Evolutionary conservation across 768 basidiomycete species (phyloP), one percentile per base, ranked within the genome.

Genomic region (Amanita polypyramis): DNA sequence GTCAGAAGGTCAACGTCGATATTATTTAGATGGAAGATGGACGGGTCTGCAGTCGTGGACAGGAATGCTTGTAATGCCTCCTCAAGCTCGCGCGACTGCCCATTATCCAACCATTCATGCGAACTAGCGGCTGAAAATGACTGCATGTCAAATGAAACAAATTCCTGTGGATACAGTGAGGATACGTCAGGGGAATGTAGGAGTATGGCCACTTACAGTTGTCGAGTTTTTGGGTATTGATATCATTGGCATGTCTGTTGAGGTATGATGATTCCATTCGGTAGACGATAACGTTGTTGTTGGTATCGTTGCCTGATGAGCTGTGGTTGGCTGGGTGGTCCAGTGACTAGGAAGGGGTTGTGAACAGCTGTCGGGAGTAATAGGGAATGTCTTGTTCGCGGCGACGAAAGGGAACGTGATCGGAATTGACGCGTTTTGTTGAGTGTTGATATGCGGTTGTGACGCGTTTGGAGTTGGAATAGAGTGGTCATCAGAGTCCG

Each of bases 21-120:
- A 21, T 62, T 59, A 1, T 59, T 46, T 15, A 72, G 50, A 43
- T 63, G 59, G 54, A 69, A 75, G 23, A 70, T 52, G 15, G 60
- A 60, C 4, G 61, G 63, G 51, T 66, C 60, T 6, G 55, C 55
- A 2, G 66, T 63, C 6, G 55, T 52, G 8, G 64, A 58, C 17
- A 70, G 37, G 21, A 66, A 52, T 4, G 62, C 61, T 23, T 61
- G 60, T 34, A 67, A 48, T 7, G 61, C 52, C 5, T 64, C 60
- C 15, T 58, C 43, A 14, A 61, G 45, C 21, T 23, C 47, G 19
- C 23, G 36, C 25, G 51, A 39, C 33, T 29, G 42, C 36, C 43
- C 38, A 5, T 54, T 17, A 7, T 21, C 15, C 21, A 45, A 25
- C 54, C 58, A 42, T 50, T 17, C 27, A 17, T 14, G 56, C 50